These are phyloP conservation scores for Neospermospora avenae DNA, from an alignment of 2,329 filamentous ascomycete genomes.

Conservation along the genomic window DNA sequence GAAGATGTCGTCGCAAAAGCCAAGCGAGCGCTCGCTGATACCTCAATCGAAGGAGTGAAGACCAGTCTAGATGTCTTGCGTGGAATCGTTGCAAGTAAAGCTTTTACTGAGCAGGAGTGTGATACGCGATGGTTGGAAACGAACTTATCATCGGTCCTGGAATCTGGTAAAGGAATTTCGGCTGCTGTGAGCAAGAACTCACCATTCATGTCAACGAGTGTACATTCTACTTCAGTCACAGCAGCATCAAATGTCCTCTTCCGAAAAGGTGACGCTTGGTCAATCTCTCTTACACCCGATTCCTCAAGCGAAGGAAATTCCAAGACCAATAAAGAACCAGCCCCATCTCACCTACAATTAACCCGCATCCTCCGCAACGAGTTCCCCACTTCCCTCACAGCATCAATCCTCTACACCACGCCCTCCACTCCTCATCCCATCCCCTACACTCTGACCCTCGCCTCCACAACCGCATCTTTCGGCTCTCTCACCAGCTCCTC, in stretches of 20 bases:
- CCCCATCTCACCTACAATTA: conserved; percentile 50
- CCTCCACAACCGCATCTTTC: conserved; percentile 43
- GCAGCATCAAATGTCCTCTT: conserved; percentile 44
- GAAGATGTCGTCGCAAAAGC: conserved; percentile 50
- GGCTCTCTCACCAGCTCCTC: conserved; percentile 47
- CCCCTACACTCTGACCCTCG: conserved; percentile 41
- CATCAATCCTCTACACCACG: conserved; percentile 48
- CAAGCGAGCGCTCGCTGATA: conserved; percentile 52
- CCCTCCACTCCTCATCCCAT: conserved; percentile 43
- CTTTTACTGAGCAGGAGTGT: conserved; percentile 46
- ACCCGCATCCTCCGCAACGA: conserved; percentile 55
- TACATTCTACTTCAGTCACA: conserved; percentile 17
- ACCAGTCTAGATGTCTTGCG: conserved; percentile 55
- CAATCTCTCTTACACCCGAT: conserved; percentile 44
- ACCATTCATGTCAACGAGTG: conserved; percentile 24
- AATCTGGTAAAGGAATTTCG: conserved; percentile 33
- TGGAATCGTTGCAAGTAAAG: conserved; percentile 48
- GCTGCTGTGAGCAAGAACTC: conserved; percentile 37
- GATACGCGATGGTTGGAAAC: conserved; percentile 58
- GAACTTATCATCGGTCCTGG: conserved; percentile 39
- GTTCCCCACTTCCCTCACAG: conserved; percentile 53
- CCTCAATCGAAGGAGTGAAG: conserved; percentile 52
- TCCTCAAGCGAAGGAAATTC: conserved; percentile 15
- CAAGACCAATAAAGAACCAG: conserved; percentile 13
- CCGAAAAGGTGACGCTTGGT: conserved; percentile 58